phyloP scores from a whole-genome alignment of 768 basidiomycete genomes.

The Trametes cingulata region DNA sequence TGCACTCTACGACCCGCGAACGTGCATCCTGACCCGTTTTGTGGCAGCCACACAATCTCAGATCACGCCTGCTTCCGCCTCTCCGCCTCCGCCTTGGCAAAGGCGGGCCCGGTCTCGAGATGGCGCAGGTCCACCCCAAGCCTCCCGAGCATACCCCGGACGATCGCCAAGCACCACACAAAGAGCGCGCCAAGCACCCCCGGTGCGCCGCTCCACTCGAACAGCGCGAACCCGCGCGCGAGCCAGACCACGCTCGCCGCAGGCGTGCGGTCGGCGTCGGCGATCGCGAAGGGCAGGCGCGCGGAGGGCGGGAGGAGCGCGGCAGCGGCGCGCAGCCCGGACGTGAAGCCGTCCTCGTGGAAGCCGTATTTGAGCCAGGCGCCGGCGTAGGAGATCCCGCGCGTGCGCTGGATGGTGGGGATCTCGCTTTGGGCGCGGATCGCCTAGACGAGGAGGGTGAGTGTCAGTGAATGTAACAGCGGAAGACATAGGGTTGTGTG shows the following conservation, averaged over 20 bases:
- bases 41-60: not conserved
- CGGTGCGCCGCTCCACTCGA: conserved; percentile 40
- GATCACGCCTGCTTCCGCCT: conserved; percentile 1
- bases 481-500: not conserved
- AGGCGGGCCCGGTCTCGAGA: not conserved
- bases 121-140: conserved; percentile 15
- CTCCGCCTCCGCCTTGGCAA: not conserved
- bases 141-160: not conserved
- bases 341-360: conserved; percentile 77
- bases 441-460: conserved; percentile 39
- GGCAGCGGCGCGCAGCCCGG: conserved; percentile 41
- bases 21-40: too few relatives aligned
- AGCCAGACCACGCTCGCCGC: conserved; percentile 25
- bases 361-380: conserved; percentile 80
- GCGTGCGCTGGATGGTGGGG: conserved; percentile 57
- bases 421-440: conserved; percentile 56
- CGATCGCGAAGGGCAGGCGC: not conserved
- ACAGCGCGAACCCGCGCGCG: conserved; percentile 40
- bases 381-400: conserved; percentile 62
- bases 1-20: not conserved
- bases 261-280: conserved; percentile 34
- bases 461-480: not conserved
- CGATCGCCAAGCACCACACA: conserved; percentile 14
- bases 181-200: conserved; percentile 32
- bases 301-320: conserved; percentile 10